Conservation (phyloP, 1,139 yeast species). For the Kurtzmaniella quercitrusa region DNA sequence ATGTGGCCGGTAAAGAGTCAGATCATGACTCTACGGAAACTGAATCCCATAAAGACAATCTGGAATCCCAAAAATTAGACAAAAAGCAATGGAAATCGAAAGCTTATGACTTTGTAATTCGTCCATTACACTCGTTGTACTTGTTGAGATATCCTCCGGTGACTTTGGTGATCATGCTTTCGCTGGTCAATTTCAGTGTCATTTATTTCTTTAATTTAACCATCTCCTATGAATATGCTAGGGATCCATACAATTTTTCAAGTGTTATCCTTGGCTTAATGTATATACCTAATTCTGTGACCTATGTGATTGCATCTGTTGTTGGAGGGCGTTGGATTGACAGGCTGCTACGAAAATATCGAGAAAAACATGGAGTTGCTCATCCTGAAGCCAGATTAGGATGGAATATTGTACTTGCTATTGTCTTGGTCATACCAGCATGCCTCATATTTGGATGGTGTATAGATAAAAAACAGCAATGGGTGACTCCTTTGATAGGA, state of each 20-base stretch:
- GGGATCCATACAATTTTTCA: conserved; percentile 65
- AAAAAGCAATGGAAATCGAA: conserved; percentile 12
- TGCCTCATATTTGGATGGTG: conserved; percentile 82
- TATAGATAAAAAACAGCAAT: conserved; percentile 56
- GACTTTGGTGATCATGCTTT: conserved; percentile 55
- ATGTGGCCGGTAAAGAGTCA: conserved; percentile 4
- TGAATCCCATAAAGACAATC: not conserved
- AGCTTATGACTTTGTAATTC: conserved; percentile 36
- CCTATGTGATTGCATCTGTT: conserved; percentile 69
- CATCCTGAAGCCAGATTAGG: conserved; percentile 79
- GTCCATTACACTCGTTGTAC: conserved; percentile 49
- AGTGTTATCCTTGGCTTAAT: conserved; percentile 67
- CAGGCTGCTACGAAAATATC: conserved; percentile 49
- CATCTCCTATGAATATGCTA: conserved; percentile 57
- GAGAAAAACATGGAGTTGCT: conserved; percentile 53
- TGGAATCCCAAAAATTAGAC: not conserved
- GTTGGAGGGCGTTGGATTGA: conserved; percentile 83
- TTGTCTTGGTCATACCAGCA: conserved; percentile 58
- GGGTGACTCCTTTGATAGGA: conserved; percentile 78
- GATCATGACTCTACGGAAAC: not conserved
- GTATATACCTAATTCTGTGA: conserved; percentile 79
- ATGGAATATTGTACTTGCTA: conserved; percentile 67
- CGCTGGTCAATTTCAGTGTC: conserved; percentile 65
- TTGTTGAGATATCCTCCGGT: conserved; percentile 73
- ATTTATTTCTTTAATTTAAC: conserved; percentile 75